phyloP scores from a whole-genome alignment of 73 alveolate species.

The Halteria grandinella region DNA sequence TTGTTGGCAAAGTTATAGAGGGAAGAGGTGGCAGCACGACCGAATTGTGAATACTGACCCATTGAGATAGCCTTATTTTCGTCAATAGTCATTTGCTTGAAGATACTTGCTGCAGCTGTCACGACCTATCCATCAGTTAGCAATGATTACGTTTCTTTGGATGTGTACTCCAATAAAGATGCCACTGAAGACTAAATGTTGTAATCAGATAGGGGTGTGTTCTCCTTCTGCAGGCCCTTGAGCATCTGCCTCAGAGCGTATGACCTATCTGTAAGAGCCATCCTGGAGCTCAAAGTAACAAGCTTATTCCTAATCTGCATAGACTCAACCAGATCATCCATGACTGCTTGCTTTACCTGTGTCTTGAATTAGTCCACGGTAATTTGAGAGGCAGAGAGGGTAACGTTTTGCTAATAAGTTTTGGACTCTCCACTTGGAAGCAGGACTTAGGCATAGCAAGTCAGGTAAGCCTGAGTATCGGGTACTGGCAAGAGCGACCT shows the following conservation, averaged over 20 bases:
- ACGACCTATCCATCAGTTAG: constrained; percentile 18
- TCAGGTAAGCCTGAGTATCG: constrained; percentile 12
- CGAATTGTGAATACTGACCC: background rate
- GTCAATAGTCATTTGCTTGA: constrained; percentile 8
- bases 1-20: constrained; percentile 27
- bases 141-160: background rate
- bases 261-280: constrained; percentile 12
- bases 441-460: constrained; percentile 34
- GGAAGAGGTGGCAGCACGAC: constrained; percentile 9
- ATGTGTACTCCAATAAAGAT: constrained; percentile 14
- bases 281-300: background rate
- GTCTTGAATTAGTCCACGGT: background rate
- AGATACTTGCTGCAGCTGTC: constrained; percentile 23
- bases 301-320: constrained; percentile 10
- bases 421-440: constrained; percentile 13
- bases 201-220: constrained; percentile 29
- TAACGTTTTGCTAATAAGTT: background rate
- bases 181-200: constrained; percentile 24
- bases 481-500: constrained; percentile 1
- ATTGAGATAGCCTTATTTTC: background rate
- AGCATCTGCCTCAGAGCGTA: constrained; percentile 15
- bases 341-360: constrained; percentile 13
- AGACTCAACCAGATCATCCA: constrained; percentile 36
- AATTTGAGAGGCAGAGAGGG: constrained; percentile 6
- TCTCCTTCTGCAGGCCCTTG: constrained; percentile 8